Conservation (phyloP, 1,284 basidiomycete genomes). For the Phylloporus sp. region DNA sequence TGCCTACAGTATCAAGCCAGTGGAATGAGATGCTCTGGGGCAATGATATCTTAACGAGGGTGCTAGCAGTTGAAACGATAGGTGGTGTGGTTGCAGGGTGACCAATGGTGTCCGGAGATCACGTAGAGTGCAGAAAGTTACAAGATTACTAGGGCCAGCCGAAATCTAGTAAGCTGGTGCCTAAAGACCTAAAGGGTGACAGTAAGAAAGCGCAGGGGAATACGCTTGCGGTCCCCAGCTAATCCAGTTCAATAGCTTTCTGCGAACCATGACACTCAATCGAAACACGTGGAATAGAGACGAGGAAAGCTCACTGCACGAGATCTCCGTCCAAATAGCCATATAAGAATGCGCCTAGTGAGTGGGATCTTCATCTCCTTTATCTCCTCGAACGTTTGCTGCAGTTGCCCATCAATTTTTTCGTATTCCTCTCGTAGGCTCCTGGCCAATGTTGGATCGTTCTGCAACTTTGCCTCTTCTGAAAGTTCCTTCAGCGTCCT, state of each 20-base stretch:
- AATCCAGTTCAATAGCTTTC: neutral
- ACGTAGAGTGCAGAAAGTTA: too few species aligned
- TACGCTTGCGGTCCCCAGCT: neutral
- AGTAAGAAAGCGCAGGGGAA: neutral
- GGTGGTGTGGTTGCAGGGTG: too few species aligned
- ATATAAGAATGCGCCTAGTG: conserved; percentile 12
- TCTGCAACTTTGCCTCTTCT: conserved; percentile 15
- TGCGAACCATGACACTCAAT: neutral
- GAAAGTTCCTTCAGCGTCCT: conserved; percentile 15
- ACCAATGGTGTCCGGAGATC: too few species aligned
- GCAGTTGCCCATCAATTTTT: conserved; percentile 13
- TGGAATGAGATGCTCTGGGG: too few species aligned
- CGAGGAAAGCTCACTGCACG: neutral
- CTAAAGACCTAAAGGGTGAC: neutral
- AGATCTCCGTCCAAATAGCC: neutral
- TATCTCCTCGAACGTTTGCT: conserved; percentile 24
- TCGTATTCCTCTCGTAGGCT: conserved; percentile 1
- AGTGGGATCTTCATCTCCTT: conserved; percentile 23
- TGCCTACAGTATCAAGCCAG: too few species aligned
- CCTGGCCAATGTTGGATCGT: conserved; percentile 11
- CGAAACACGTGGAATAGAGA: neutral
- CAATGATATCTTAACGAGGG: too few species aligned
- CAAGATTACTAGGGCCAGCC: too few species aligned
- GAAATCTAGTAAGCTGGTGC: too few species aligned
- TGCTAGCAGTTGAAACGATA: too few species aligned